A percentile compares a stretch with the other conserved stretches of the same genome.
Conservation (phyloP, 257 asterid species). For the Cynanchum wilfordii region DNA sequence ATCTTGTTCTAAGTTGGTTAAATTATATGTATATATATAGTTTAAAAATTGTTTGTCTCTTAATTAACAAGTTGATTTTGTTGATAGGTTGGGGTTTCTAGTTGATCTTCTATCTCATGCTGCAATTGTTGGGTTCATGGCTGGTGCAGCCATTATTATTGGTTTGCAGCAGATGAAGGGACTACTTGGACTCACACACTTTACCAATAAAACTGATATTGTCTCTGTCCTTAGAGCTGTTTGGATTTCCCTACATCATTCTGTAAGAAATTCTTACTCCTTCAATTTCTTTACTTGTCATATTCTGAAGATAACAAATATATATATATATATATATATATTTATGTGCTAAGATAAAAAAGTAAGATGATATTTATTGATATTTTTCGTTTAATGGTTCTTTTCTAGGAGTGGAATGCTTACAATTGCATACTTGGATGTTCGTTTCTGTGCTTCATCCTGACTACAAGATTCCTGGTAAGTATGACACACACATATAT, state of each 20-base stretch:
- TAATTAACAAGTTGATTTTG: neutral
- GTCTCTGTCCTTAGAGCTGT: conserved; percentile 34
- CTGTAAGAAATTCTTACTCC: conserved; percentile 12
- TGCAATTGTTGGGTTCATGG: conserved; percentile 51
- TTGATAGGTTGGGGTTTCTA: conserved; percentile 37
- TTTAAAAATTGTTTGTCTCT: no score
- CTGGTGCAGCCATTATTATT: conserved; percentile 45
- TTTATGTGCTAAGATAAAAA: no score
- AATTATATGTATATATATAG: no score
- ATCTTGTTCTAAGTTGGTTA: no score
- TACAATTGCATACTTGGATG: conserved; percentile 33
- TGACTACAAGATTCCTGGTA: conserved; percentile 30
- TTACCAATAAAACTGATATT: conserved; percentile 35
- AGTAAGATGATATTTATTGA: no score
- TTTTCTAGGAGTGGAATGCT: conserved; percentile 30
- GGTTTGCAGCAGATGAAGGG: conserved; percentile 46
- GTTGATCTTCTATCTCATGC: conserved; percentile 46
- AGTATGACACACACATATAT: conserved; percentile 1
- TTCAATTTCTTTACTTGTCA: no score
- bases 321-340: no score
- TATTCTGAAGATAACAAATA: no score
- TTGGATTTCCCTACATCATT: conserved; percentile 23
- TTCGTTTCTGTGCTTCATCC: conserved; percentile 36
- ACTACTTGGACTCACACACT: conserved; percentile 31
- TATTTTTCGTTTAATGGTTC: no score